These are phyloP conservation scores for Plicaturopsis crispa DNA, from an alignment of 768 basidiomycete species.

Conservation along the genomic window DNA sequence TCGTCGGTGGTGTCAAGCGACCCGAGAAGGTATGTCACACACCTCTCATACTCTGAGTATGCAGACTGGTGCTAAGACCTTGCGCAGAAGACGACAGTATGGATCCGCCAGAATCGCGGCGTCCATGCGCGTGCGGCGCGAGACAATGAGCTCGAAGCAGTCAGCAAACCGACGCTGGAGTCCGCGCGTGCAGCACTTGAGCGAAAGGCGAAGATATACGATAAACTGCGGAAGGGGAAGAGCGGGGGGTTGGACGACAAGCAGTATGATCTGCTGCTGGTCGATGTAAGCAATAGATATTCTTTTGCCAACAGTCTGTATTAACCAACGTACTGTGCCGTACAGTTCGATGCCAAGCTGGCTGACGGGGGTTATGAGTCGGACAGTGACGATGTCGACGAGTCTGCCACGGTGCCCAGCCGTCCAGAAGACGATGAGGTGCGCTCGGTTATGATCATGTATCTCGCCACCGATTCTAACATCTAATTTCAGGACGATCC, in stretches of 20 bases:
- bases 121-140: constrained; percentile 53
- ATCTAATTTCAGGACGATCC: constrained; percentile 52
- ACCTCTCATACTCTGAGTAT: neutral
- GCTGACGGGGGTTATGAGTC: constrained; percentile 45
- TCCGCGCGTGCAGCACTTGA: constrained; percentile 65
- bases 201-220: constrained; percentile 74
- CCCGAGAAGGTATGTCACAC: constrained; percentile 55
- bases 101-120: constrained; percentile 73
- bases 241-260: constrained; percentile 69
- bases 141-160: constrained; percentile 64
- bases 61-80: neutral
- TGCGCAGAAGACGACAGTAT: constrained; percentile 65
- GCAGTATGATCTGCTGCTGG: constrained; percentile 64
- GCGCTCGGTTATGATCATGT: constrained; percentile 8
- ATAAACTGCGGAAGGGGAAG: constrained; percentile 71
- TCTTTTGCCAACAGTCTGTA: neutral
- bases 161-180: constrained; percentile 66
- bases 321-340: neutral
- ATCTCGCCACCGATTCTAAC: neutral
- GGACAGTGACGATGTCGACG: constrained; percentile 74
- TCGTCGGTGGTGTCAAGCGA: constrained; percentile 56
- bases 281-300: constrained; percentile 54
- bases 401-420: constrained; percentile 59
- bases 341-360: constrained; percentile 61
- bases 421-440: constrained; percentile 33